These are phyloP conservation scores for Hemisphaericaspora xylofermentans DNA, from an alignment of 1,139 yeast genomes.

Conservation along the genomic window DNA sequence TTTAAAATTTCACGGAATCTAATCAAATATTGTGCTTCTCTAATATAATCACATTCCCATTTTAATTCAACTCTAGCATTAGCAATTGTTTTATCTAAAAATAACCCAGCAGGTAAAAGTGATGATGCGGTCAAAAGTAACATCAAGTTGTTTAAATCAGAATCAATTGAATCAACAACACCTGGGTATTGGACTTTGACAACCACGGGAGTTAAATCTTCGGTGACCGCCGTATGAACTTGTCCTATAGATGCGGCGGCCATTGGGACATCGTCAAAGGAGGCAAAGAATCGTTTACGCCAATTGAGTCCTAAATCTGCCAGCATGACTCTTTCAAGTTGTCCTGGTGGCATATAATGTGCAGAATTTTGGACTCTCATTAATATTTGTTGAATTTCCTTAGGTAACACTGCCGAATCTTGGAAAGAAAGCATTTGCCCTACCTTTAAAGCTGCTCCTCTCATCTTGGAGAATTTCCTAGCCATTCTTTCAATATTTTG, in stretches of 20 bases:
- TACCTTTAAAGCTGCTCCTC: slow-evolving; percentile 96
- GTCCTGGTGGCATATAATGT: slow-evolving; percentile 94
- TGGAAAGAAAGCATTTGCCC: slow-evolving; percentile 97
- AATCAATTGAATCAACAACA: slow-evolving; percentile 90
- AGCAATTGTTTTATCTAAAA: slow-evolving; percentile 86
- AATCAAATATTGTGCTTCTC: slow-evolving; percentile 82
- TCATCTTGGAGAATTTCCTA: slow-evolving; percentile 83
- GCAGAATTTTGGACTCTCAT: slow-evolving; percentile 90
- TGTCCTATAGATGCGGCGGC: slow-evolving; percentile 99
- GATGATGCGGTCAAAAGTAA: slow-evolving; percentile 84
- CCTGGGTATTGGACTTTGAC: slow-evolving; percentile 98
- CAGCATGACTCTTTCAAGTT: slow-evolving; percentile 73
- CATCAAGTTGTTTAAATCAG: slow-evolving; percentile 83
- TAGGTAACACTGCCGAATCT: slow-evolving; percentile 80
- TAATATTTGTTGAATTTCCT: slow-evolving; percentile 77
- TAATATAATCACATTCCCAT: slow-evolving; percentile 95
- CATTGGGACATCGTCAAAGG: slow-evolving; percentile 84
- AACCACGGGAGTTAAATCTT: slow-evolving; percentile 73
- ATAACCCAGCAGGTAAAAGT: slow-evolving; percentile 86
- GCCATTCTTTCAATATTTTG: slow-evolving; percentile 87
- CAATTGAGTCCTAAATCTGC: slow-evolving; percentile 76
- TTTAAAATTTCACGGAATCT: slow-evolving; percentile 61
- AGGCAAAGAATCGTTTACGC: slow-evolving; percentile 64
- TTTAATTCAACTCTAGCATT: slow-evolving; percentile 90
- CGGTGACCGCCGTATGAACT: slow-evolving; percentile 81